Evolutionary conservation across 169 alveolate species (phyloP).

Genomic region (Eimeria brunetti): DNA sequence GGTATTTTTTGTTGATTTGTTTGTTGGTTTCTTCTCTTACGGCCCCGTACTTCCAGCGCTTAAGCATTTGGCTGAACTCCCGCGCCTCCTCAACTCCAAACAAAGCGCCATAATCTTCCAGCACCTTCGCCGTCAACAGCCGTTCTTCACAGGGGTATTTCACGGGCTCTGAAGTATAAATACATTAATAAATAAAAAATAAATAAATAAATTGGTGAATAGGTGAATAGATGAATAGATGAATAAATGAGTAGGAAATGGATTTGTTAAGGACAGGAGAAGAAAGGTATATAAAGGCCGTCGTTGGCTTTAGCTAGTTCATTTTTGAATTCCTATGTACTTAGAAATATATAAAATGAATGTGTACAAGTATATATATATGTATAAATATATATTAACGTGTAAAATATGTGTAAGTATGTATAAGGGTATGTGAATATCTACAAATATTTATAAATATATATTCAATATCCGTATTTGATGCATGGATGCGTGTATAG

Average conservation of each 20-base stretch:
- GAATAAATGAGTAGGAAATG: not conserved
- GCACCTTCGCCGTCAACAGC: conserved; percentile 35
- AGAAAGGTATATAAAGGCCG: not conserved
- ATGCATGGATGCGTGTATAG: no score
- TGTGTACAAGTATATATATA: no score
- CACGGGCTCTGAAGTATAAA: conserved; percentile 47
- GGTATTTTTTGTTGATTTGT: not conserved
- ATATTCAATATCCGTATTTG: no score
- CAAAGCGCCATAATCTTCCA: conserved; percentile 45
- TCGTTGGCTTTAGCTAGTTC: not conserved
- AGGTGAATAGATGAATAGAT: no score
- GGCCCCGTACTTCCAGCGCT: conserved; percentile 73
- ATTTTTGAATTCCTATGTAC: not conserved
- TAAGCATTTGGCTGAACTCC: conserved; percentile 58
- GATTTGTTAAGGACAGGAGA: not conserved
- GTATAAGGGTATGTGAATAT: no score
- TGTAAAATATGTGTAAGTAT: no score
- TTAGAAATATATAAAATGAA: not conserved
- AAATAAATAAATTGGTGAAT: no score
- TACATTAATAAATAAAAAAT: no score
- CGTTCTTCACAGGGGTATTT: conserved; percentile 76
- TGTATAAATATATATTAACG: no score
- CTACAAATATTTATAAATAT: no score
- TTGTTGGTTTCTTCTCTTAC: conserved; percentile 63
- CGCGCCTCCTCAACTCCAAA: conserved; percentile 66